phyloP scores from a whole-genome alignment of 305 asterid genomes.

The Andrographis paniculata region DNA sequence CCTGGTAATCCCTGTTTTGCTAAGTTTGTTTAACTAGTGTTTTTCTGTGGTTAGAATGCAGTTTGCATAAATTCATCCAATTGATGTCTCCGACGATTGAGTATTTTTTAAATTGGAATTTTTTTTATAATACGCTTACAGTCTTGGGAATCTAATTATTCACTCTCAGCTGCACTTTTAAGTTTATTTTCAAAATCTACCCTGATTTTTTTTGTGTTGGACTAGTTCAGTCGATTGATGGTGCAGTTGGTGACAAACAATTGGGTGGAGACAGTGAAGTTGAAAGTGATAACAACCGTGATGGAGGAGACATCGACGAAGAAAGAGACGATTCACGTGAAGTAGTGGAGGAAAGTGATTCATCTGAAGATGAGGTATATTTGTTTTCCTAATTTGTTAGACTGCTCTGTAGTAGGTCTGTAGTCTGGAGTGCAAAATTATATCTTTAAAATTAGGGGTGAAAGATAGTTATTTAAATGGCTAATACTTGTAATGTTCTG shows the following conservation, averaged over 20 bases:
- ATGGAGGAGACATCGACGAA: slow-evolving; percentile 22
- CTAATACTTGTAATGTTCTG: too few species aligned
- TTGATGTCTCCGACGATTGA: too few species aligned
- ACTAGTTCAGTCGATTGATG: slow-evolving; percentile 27
- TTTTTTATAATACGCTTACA: too few species aligned
- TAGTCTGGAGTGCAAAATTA: neutral
- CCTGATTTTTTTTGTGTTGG: slow-evolving; percentile 31
- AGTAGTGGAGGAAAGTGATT: slow-evolving; percentile 80
- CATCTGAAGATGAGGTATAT: slow-evolving; percentile 94
- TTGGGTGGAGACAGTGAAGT: slow-evolving; percentile 20
- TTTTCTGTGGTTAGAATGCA: slow-evolving; percentile 5
- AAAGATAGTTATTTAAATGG: neutral
- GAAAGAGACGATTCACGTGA: slow-evolving; percentile 47
- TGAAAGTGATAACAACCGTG: slow-evolving; percentile 23
- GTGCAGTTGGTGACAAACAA: slow-evolving; percentile 14
- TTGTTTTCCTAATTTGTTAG: slow-evolving; percentile 12
- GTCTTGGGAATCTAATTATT: too few species aligned
- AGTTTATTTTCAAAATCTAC: neutral
- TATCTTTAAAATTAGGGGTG: neutral
- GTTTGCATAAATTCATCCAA: neutral
- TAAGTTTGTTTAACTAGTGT: slow-evolving; percentile 49
- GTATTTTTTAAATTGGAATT: too few species aligned
- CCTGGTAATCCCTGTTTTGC: slow-evolving; percentile 34
- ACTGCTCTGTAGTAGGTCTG: slow-evolving; percentile 1
- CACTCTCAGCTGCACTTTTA: neutral